These are phyloP conservation scores for Helianthus tuberosus DNA, from an alignment of 129 eudicot species.

Conservation along the genomic window DNA sequence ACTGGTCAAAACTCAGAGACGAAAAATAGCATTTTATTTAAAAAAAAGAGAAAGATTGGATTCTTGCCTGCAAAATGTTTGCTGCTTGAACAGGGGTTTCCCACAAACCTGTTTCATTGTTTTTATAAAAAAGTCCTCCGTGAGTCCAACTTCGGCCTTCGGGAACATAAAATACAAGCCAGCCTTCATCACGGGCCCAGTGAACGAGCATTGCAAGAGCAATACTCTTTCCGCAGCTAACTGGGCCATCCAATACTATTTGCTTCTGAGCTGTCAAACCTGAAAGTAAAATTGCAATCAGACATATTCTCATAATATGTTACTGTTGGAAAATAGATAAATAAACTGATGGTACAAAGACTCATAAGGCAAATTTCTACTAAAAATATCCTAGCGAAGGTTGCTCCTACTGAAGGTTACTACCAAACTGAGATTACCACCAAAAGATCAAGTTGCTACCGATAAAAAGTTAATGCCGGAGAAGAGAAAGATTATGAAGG, in stretches of 20 bases:
- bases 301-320: not conserved
- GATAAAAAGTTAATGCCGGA: not conserved
- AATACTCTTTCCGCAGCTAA: conserved; percentile 90
- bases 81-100: conserved; percentile 94
- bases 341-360: not conserved
- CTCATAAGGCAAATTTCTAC: not conserved
- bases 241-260: conserved; percentile 87
- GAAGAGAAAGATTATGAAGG: not conserved
- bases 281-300: conserved; percentile 34
- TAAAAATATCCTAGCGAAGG: not conserved
- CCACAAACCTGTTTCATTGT: conserved; percentile 77
- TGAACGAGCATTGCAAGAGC: conserved; percentile 96
- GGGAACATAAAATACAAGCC: conserved; percentile 90
- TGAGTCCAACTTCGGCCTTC: conserved; percentile 91
- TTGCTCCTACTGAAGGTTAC: too few species aligned
- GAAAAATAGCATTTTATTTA: not conserved
- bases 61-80: conserved; percentile 71
- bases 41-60: not conserved
- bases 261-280: conserved; percentile 71
- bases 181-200: conserved; percentile 94
- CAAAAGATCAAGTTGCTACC: not conserved
- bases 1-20: too few species aligned
- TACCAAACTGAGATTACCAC: not conserved
- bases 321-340: not conserved
- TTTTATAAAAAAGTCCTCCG: conserved; percentile 85